Percentiles rank a stretch among this genome's conserved stretches.
phyloP scores from a whole-genome alignment of 352 stramenopile genomes.

The Globisporangium middletonii region DNA sequence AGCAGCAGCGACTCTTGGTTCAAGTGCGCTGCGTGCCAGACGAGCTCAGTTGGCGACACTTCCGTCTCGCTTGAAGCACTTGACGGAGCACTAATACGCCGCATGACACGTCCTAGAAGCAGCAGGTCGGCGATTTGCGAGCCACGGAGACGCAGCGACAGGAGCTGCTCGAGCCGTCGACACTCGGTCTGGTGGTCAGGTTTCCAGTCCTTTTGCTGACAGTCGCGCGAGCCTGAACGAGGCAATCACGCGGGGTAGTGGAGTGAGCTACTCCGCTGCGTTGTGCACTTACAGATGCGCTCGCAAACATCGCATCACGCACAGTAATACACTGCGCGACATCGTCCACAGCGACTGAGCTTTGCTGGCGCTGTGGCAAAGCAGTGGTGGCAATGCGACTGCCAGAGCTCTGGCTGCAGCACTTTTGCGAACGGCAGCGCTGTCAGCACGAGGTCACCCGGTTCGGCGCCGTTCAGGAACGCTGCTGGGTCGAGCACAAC shows the following conservation, averaged over 20 bases:
- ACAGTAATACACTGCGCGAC: slow-evolving; percentile 61
- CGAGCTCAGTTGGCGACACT: slow-evolving; percentile 23
- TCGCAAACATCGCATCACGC: slow-evolving; percentile 4
- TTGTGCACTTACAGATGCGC: no score
- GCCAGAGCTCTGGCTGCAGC: slow-evolving; percentile 48
- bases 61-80: background rate
- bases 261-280: no score
- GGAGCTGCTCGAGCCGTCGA: slow-evolving; percentile 33
- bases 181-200: slow-evolving; percentile 62
- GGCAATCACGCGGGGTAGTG: background rate
- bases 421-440: slow-evolving; percentile 27
- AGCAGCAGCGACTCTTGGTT: slow-evolving; percentile 46
- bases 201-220: slow-evolving; percentile 61
- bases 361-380: slow-evolving; percentile 22
- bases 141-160: slow-evolving; percentile 22
- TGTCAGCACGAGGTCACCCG: slow-evolving; percentile 30
- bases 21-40: slow-evolving; percentile 55
- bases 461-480: slow-evolving; percentile 1
- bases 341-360: slow-evolving; percentile 56
- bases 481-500: slow-evolving; percentile 18
- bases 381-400: slow-evolving; percentile 55
- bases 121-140: slow-evolving; percentile 49
- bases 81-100: slow-evolving; percentile 8
- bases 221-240: slow-evolving; percentile 41
- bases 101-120: slow-evolving; percentile 45